A percentile compares a stretch with the other conserved stretches of the same genome.
Conservation (phyloP, 164 flowering plant species). For the Saururus chinensis region DNA sequence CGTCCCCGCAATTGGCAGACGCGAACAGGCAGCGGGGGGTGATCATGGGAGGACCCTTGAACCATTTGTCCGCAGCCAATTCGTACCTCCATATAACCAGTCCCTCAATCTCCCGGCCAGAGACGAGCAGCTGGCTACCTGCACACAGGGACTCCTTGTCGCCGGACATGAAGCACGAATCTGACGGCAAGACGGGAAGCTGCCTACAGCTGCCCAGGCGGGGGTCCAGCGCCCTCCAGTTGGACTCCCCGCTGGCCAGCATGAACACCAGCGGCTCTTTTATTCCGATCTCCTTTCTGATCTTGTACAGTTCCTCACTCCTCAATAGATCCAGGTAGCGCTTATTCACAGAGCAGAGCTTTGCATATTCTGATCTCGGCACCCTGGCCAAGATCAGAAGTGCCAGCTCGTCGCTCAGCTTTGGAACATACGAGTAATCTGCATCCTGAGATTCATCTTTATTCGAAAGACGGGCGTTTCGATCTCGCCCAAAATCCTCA, state of each 20-base stretch:
- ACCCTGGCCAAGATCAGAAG: conserved; percentile 47
- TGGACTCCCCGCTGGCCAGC: conserved; percentile 43
- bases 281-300: conserved; percentile 34
- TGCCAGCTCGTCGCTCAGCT: conserved; percentile 53
- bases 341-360: conserved; percentile 37
- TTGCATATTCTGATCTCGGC: conserved; percentile 51
- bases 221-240: conserved; percentile 60
- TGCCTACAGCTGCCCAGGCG: conserved; percentile 23
- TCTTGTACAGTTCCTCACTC: conserved; percentile 46
- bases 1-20: conserved; percentile 50
- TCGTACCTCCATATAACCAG: conserved; percentile 64
- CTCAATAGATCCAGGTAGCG: conserved; percentile 25
- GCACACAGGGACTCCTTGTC: conserved; percentile 77
- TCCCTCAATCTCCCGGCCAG: conserved; percentile 54
- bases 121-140: conserved; percentile 69
- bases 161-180: conserved; percentile 32
- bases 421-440: conserved; percentile 50
- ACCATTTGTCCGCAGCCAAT: conserved; percentile 47
- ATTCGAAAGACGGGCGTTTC: neutral
- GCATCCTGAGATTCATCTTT: conserved; percentile 61
- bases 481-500: neutral
- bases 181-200: conserved; percentile 58
- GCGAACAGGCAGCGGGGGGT: conserved; percentile 69
- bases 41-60: conserved; percentile 54
- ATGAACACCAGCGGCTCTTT: conserved; percentile 55